Conservation (phyloP, 2,329 filamentous ascomycete species). For the Trichoderma sp. region DNA sequence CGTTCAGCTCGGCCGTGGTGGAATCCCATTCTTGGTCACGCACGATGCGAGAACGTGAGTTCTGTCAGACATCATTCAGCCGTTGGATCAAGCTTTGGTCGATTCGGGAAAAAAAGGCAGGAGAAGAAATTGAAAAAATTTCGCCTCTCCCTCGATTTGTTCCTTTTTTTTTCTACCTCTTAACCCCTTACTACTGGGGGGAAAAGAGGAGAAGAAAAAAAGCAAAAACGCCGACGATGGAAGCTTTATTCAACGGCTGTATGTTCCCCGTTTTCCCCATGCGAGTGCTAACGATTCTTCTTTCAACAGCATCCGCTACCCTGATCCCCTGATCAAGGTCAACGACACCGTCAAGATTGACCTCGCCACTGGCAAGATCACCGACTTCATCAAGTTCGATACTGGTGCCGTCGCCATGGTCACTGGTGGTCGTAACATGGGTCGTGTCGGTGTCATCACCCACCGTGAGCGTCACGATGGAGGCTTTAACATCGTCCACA, state of each 20-base stretch:
- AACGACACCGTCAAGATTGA: constrained; percentile 99
- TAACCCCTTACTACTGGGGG: background rate
- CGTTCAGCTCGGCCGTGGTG: constrained; percentile 97
- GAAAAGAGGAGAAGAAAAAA: background rate
- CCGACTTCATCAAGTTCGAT: constrained; percentile 98
- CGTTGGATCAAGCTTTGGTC: constrained; percentile 99
- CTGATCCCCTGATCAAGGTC: constrained; percentile 97
- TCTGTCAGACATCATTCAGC: constrained; percentile 97
- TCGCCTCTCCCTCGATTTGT: constrained; percentile 20
- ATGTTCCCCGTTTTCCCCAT: constrained; percentile 40
- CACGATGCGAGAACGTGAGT: constrained; percentile 99
- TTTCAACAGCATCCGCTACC: constrained; percentile 86
- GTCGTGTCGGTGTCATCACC: constrained; percentile 99
- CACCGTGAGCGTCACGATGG: constrained; percentile 99
- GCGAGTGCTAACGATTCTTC: constrained; percentile 37
- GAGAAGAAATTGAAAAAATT: constrained; percentile 19
- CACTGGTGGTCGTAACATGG: constrained; percentile 99
- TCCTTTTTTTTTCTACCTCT: background rate
- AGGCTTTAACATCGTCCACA: constrained; percentile 99
- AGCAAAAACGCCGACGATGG: constrained; percentile 24
- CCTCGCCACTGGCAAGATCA: constrained; percentile 93
- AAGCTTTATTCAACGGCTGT: constrained; percentile 52
- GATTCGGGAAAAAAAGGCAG: constrained; percentile 38
- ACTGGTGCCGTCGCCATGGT: constrained; percentile 97
- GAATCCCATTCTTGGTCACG: constrained; percentile 99